phyloP scores from a whole-genome alignment of 2,329 filamentous ascomycete species.

The Parascedosporium putredinis region DNA sequence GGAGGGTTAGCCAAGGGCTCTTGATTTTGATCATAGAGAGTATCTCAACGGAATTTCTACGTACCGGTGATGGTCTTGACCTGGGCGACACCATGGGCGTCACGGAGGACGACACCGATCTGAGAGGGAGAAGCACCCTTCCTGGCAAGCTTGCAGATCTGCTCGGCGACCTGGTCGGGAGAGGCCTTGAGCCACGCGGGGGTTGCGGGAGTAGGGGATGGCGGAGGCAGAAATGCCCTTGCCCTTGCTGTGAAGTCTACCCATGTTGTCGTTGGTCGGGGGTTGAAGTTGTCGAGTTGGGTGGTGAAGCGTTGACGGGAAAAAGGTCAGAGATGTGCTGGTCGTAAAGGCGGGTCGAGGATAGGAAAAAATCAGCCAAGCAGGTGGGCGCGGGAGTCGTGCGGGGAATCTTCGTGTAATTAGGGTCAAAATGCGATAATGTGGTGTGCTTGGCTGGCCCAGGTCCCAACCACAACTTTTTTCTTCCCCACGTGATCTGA shows the following conservation, averaged over 20 bases:
- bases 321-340: constrained; percentile 10
- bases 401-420: constrained; percentile 36
- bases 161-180: constrained; percentile 94
- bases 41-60: constrained; percentile 21
- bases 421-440: too few species aligned
- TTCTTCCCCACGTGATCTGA: too few species aligned
- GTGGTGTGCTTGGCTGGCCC: too few species aligned
- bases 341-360: constrained; percentile 1
- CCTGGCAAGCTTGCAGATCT: constrained; percentile 98
- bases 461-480: background rate
- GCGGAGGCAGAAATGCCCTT: constrained; percentile 97
- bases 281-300: constrained; percentile 8
- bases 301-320: constrained; percentile 14
- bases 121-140: constrained; percentile 98
- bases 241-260: constrained; percentile 98
- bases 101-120: constrained; percentile 97
- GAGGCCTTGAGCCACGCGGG: constrained; percentile 98
- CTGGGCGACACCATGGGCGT: constrained; percentile 96
- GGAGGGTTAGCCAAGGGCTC: background rate
- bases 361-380: too few species aligned
- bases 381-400: too few species aligned
- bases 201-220: constrained; percentile 88
- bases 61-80: constrained; percentile 95
- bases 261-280: constrained; percentile 55
- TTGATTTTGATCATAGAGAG: too few species aligned